phyloP scores from a whole-genome alignment of 352 stramenopile genomes.

The Phytophthora nicotianae region DNA sequence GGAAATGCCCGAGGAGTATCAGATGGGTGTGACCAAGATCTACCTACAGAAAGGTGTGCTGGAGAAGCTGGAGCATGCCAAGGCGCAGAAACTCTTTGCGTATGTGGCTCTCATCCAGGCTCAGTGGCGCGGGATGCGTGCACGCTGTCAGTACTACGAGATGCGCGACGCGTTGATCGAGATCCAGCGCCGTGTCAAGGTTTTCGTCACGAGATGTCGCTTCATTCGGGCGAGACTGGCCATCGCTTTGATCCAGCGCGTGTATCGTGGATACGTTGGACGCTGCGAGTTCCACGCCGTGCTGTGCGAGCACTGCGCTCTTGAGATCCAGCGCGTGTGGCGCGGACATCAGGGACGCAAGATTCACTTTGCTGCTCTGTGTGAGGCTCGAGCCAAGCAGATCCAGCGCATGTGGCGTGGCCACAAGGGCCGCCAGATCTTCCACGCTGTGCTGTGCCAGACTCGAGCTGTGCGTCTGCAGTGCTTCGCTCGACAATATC shows the following conservation, averaged over 20 bases:
- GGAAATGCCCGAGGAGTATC: conserved; percentile 65
- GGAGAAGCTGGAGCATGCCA: conserved; percentile 67
- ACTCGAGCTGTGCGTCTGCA: conserved; percentile 52
- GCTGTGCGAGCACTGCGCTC: conserved; percentile 39
- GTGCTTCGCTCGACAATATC: conserved; percentile 48
- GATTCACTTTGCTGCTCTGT: conserved; percentile 26
- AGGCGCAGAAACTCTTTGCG: conserved; percentile 69
- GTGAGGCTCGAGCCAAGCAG: conserved; percentile 39
- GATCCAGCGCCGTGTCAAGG: conserved; percentile 56
- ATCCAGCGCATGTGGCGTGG: conserved; percentile 63
- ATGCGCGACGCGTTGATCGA: conserved; percentile 42
- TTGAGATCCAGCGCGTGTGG: conserved; percentile 55
- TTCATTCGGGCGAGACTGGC: conserved; percentile 38
- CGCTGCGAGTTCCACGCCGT: conserved; percentile 38
- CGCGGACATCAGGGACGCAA: conserved; percentile 41
- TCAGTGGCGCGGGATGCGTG: conserved; percentile 57
- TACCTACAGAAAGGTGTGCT: conserved; percentile 87
- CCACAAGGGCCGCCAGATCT: conserved; percentile 42
- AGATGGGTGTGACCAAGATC: conserved; percentile 87
- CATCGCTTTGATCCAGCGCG: conserved; percentile 39
- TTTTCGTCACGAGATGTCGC: conserved; percentile 44
- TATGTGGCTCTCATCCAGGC: conserved; percentile 70
- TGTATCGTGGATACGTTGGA: conserved; percentile 49
- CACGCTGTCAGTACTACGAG: conserved; percentile 40
- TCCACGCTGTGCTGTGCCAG: conserved; percentile 38